These are phyloP conservation scores for Apiotrichum laibachii DNA, from an alignment of 1,284 basidiomycete species.

Conservation along the genomic window DNA sequence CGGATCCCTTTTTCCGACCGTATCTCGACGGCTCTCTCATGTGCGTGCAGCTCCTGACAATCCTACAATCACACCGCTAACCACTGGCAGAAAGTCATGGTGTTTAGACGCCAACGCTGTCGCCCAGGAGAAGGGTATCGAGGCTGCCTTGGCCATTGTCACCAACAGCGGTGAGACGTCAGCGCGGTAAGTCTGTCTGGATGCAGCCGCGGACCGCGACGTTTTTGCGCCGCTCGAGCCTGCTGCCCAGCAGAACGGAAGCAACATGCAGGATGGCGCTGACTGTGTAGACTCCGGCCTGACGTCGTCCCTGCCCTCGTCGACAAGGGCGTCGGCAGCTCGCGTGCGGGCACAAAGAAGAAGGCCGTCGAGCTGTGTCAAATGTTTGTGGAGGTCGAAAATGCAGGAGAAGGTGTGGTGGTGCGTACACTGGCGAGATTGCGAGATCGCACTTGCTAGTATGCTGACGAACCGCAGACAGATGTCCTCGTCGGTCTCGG, in stretches of 20 bases:
- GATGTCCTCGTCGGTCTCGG: conserved; percentile 80
- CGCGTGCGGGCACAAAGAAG: conserved; percentile 85
- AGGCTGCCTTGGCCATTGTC: conserved; percentile 78
- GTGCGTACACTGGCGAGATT: conserved; percentile 58
- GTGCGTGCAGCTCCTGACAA: conserved; percentile 21
- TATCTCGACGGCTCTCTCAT: conserved; percentile 58
- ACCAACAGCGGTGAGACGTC: conserved; percentile 87
- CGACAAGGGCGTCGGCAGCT: conserved; percentile 92
- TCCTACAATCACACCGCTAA: conserved; percentile 1
- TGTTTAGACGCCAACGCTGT: conserved; percentile 90
- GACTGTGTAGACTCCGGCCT: conserved; percentile 56
- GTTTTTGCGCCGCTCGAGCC: not conserved
- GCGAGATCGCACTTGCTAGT: not conserved
- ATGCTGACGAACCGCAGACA: conserved; percentile 54
- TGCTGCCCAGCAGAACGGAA: not conserved
- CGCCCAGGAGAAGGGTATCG: conserved; percentile 94
- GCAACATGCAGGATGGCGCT: not conserved
- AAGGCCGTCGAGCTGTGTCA: conserved; percentile 82
- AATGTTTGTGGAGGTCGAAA: conserved; percentile 93
- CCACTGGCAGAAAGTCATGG: conserved; percentile 70
- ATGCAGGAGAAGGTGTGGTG: conserved; percentile 79
- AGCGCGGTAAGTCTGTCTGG: conserved; percentile 53
- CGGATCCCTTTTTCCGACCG: conserved; percentile 88
- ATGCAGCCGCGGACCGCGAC: too few species aligned
- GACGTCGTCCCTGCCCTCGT: conserved; percentile 83